A percentile compares a stretch with the other conserved stretches of the same genome.
Evolutionary conservation across 108 stramenopile genomes (phyloP).

Genomic region (Asterionellopsis glacialis): DNA sequence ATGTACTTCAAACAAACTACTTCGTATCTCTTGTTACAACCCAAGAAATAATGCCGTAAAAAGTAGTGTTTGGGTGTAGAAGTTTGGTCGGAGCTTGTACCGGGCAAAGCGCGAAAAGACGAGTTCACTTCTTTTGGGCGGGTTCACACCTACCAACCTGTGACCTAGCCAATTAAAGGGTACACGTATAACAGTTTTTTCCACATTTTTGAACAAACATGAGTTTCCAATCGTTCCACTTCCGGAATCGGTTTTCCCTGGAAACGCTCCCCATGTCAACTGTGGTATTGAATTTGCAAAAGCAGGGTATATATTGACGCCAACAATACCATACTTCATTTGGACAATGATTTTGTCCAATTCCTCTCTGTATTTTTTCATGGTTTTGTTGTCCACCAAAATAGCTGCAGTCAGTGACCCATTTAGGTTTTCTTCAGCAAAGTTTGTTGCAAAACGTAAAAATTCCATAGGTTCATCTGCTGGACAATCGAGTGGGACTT

Average conservation of each 20-base stretch:
- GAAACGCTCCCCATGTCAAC: conserved; percentile 10
- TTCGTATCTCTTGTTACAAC: too few relatives aligned
- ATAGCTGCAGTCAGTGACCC: too few relatives aligned
- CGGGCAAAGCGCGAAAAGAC: conserved; percentile 4
- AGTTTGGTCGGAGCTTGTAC: conserved; percentile 6
- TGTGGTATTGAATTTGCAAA: conserved; percentile 1
- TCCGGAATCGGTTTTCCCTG: conserved; percentile 6
- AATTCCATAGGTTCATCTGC: conserved; percentile 9
- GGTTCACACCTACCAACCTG: background rate
- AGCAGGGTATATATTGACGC: conserved; percentile 9
- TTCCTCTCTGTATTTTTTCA: background rate
- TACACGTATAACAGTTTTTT: conserved; percentile 10
- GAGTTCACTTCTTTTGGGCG: background rate
- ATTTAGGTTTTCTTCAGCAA: background rate
- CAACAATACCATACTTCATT: conserved; percentile 8
- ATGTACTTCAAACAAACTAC: too few relatives aligned
- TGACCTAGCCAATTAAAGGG: conserved; percentile 4
- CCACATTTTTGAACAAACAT: background rate
- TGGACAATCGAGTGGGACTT: conserved; percentile 9
- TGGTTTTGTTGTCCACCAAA: conserved; percentile 4
- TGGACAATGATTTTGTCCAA: conserved; percentile 2
- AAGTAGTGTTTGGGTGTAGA: background rate
- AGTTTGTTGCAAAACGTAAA: background rate
- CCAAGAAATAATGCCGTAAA: conserved; percentile 14
- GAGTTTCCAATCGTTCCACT: conserved; percentile 5